Conservation (phyloP, 306 rosid species). For the Glycine tomentella region DNA sequence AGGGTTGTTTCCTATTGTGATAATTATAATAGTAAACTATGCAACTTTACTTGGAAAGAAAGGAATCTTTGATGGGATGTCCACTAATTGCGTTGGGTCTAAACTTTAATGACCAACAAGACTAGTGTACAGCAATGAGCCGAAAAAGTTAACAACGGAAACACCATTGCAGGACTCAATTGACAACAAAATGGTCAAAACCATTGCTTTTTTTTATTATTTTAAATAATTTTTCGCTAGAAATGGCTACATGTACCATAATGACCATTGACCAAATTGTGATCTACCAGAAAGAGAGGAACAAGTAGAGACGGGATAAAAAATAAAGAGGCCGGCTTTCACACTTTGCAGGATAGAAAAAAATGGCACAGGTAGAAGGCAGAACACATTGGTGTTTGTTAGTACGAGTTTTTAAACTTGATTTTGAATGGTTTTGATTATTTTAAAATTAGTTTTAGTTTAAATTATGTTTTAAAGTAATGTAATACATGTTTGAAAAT, state of each 20-base stretch:
- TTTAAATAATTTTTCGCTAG: neutral
- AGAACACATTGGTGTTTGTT: too few relatives aligned
- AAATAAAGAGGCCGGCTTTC: neutral
- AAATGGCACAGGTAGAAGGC: neutral
- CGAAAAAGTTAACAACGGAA: neutral
- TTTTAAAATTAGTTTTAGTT: neutral
- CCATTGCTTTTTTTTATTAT: neutral
- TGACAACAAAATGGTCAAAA: slow-evolving; percentile 37
- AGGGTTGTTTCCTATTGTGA: neutral
- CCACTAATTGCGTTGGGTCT: slow-evolving; percentile 26
- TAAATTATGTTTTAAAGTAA: neutral
- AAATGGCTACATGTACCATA: neutral
- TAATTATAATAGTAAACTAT: slow-evolving; percentile 37
- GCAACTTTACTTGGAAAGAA: slow-evolving; percentile 39
- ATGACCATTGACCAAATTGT: neutral
- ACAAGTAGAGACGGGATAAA: neutral
- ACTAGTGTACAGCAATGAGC: neutral
- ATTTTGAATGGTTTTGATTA: neutral
- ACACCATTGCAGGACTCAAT: slow-evolving; percentile 29
- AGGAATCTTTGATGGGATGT: slow-evolving; percentile 26
- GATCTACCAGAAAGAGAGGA: neutral
- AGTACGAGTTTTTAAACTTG: neutral
- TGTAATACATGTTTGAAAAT: neutral
- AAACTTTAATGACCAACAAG: slow-evolving; percentile 29
- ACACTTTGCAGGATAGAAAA: neutral